These are phyloP conservation scores for Candida verbasci DNA, from an alignment of 805 yeast species.

Conservation along the genomic window DNA sequence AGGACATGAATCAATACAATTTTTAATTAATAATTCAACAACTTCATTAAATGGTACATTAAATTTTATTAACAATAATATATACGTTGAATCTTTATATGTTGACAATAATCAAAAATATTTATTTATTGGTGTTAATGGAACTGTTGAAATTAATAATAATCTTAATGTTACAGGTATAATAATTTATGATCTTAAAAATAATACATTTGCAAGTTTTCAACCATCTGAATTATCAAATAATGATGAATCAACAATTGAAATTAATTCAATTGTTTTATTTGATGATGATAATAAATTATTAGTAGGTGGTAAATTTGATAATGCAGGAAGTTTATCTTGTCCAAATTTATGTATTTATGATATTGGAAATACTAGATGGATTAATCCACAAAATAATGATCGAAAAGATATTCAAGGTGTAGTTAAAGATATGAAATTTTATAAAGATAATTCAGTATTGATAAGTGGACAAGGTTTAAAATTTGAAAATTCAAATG, in stretches of 20 bases:
- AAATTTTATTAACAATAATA: slow-evolving; percentile 21
- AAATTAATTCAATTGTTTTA: slow-evolving; percentile 32
- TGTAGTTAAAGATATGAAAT: slow-evolving; percentile 47
- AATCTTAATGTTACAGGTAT: slow-evolving; percentile 37
- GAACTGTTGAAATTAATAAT: slow-evolving; percentile 21
- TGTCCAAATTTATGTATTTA: slow-evolving; percentile 69
- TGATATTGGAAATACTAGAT: slow-evolving; percentile 48
- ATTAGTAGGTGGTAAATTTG: slow-evolving; percentile 73
- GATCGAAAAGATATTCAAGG: slow-evolving; percentile 40
- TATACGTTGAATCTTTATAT: slow-evolving; percentile 28
- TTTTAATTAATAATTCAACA: slow-evolving; percentile 19
- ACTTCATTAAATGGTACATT: slow-evolving; percentile 18
- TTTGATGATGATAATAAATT: slow-evolving; percentile 34
- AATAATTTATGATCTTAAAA: slow-evolving; percentile 46
- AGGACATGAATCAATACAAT: slow-evolving; percentile 43
- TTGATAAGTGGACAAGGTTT: slow-evolving; percentile 50
- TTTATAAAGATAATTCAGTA: slow-evolving; percentile 34
- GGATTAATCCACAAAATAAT: slow-evolving; percentile 42
- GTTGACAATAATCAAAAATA: slow-evolving; percentile 27
- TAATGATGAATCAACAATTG: slow-evolving; percentile 32
- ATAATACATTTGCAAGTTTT: slow-evolving; percentile 33
- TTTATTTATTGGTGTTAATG: slow-evolving; percentile 46
- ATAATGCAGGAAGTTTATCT: slow-evolving; percentile 47
- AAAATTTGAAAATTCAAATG: slow-evolving; percentile 25
- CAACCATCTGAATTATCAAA: slow-evolving; percentile 49